phyloP scores from a whole-genome alignment of 1,284 basidiomycete genomes.

The Pseudozyma tsukubaensis region DNA sequence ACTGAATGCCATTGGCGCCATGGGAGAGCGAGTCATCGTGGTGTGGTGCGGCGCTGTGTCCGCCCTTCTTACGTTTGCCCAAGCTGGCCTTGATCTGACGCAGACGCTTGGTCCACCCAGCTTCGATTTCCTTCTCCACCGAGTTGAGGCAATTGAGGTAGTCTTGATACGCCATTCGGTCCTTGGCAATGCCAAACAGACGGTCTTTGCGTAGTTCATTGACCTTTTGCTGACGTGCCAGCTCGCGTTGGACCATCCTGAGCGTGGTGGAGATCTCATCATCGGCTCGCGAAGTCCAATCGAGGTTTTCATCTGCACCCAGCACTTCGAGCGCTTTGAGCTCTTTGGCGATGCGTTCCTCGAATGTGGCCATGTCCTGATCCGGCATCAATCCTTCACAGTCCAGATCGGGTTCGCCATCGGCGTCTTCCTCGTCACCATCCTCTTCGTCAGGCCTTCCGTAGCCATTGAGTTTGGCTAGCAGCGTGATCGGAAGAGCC shows the following conservation, averaged over 20 bases:
- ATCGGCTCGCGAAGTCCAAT: slow-evolving; percentile 72
- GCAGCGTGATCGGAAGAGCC: slow-evolving; percentile 15
- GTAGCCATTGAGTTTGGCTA: slow-evolving; percentile 29
- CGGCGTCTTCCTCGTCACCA: slow-evolving; percentile 47
- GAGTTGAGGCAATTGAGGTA: slow-evolving; percentile 60
- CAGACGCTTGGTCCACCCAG: slow-evolving; percentile 63
- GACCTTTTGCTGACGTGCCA: slow-evolving; percentile 79
- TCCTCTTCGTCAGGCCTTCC: slow-evolving; percentile 33
- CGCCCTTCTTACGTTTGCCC: slow-evolving; percentile 63
- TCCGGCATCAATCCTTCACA: slow-evolving; percentile 38
- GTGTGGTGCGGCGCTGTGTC: slow-evolving; percentile 21
- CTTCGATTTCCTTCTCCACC: slow-evolving; percentile 67
- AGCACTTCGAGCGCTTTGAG: slow-evolving; percentile 72
- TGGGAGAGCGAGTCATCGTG: slow-evolving; percentile 40
- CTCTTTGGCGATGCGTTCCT: slow-evolving; percentile 73
- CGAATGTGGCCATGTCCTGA: slow-evolving; percentile 72
- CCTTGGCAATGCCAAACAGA: slow-evolving; percentile 81
- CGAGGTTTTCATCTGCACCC: slow-evolving; percentile 70
- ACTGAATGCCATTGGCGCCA: slow-evolving; percentile 32
- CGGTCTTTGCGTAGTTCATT: slow-evolving; percentile 86
- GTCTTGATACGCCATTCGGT: slow-evolving; percentile 83
- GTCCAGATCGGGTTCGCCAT: slow-evolving; percentile 37
- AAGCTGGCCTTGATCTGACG: slow-evolving; percentile 63
- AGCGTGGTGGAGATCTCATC: slow-evolving; percentile 92
- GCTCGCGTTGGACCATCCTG: slow-evolving; percentile 85